Evolutionary conservation across 306 rosid species (phyloP).

Genomic region (Vachellia pachyceras): DNA sequence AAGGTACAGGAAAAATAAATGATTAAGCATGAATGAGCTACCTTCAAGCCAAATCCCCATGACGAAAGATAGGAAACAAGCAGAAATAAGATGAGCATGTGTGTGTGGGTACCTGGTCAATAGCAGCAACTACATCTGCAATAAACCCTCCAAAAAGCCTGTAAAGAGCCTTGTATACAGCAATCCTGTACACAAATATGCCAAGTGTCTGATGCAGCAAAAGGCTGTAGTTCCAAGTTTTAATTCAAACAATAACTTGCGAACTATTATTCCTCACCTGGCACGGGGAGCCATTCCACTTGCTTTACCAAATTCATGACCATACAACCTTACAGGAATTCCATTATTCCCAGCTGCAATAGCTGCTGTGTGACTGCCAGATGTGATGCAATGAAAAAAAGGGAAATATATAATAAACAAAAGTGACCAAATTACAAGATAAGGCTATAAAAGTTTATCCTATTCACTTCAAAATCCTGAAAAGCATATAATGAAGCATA

Average conservation of each 20-base stretch:
- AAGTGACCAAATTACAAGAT: slow-evolving; percentile 34
- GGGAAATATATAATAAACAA: slow-evolving; percentile 18
- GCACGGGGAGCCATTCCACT: slow-evolving; percentile 99
- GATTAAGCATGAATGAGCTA: neutral
- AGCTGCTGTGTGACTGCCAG: slow-evolving; percentile 94
- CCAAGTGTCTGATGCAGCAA: slow-evolving; percentile 26
- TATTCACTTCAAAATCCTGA: slow-evolving; percentile 10
- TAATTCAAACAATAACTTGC: slow-evolving; percentile 34
- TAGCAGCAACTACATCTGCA: slow-evolving; percentile 98
- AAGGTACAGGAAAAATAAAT: neutral
- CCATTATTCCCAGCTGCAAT: slow-evolving; percentile 99
- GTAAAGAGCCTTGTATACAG: slow-evolving; percentile 97
- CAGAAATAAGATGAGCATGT: slow-evolving; percentile 7
- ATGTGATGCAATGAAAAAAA: slow-evolving; percentile 33
- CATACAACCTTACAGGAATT: slow-evolving; percentile 89
- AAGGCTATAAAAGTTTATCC: slow-evolving; percentile 13
- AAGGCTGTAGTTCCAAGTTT: slow-evolving; percentile 14
- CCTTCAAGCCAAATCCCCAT: neutral
- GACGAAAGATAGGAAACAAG: neutral
- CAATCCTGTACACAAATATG: slow-evolving; percentile 74
- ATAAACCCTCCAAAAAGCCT: slow-evolving; percentile 95
- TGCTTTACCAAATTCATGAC: slow-evolving; percentile 97
- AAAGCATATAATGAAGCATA: slow-evolving; percentile 7
- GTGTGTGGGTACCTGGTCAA: slow-evolving; percentile 77
- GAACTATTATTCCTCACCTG: slow-evolving; percentile 65